Evolutionary conservation across 169 alveolate species (phyloP), one percentile per base, ranked within the genome.

Genomic region (Eimeria zaria): DNA sequence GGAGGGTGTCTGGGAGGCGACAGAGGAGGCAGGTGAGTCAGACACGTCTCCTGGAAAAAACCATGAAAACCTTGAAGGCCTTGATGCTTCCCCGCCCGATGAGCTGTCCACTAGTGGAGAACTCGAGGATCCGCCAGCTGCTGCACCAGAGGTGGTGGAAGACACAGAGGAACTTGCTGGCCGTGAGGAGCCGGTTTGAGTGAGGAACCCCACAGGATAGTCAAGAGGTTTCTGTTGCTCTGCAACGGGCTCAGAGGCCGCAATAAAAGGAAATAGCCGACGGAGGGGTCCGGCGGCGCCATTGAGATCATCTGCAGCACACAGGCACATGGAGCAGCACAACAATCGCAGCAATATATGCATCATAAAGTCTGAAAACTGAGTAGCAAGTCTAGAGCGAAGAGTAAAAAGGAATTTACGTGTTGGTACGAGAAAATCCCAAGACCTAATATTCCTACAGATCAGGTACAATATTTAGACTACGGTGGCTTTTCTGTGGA

Each of bases 191-290:
- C 41, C 88, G 9, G 88, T 18, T 44, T 76, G 88, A 11, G 88
- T 46, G 27, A 76, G 88, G 62, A 76, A 76, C 8, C 67, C 88
- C 64, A 76, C 62, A 46, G 88, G 88, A 48, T 46, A 46, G 12
- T n/a, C 67, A 24, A 76, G 18, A 48, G 88, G 88, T 24, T 76
- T 76, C n/a, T 76, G 67, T 22, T 7, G 88, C 27, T 24, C 88
- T 24, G 27, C 44, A 76, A 14, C 8, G 18, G 88, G 44, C 5
- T 24, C 64, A 46, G 88, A 22, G 39, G 14, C 22, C 27, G 88
- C 88, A 48, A 76, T n/a, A 64, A 76, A 76, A 46, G 88, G 88
- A 41, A 27, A 76, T 36, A 76, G 88, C 39, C 88, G 88, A 48
- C 88, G 88, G 64, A 44, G 67, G 30, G 88, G 88, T 24, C 20